phyloP scores from a whole-genome alignment of 768 basidiomycete genomes.

The Suillus americanus region DNA sequence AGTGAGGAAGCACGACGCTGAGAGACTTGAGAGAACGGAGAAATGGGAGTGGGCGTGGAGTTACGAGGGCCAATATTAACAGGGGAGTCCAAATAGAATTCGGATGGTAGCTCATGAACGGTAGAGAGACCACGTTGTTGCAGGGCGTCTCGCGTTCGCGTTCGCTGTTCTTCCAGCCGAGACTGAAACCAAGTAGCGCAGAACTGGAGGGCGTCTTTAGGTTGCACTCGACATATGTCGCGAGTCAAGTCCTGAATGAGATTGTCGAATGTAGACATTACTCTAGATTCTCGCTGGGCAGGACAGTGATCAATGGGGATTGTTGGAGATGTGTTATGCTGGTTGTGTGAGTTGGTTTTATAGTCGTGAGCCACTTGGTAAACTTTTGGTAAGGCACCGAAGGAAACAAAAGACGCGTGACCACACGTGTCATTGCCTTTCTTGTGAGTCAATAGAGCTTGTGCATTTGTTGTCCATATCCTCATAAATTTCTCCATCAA shows the following conservation, averaged over 20 bases:
- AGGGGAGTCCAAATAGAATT: constrained; percentile 59
- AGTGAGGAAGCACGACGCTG: constrained; percentile 55
- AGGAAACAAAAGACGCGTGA: constrained; percentile 16
- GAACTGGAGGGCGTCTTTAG: constrained; percentile 89
- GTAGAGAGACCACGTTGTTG: constrained; percentile 51
- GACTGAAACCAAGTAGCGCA: constrained; percentile 94
- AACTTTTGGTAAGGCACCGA: constrained; percentile 9
- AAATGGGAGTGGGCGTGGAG: constrained; percentile 42
- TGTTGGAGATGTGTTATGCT: constrained; percentile 5
- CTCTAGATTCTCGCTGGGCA: constrained; percentile 7
- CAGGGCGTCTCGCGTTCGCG: constrained; percentile 66
- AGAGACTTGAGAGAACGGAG: constrained; percentile 55
- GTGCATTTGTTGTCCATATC: neutral
- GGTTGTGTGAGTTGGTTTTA: constrained; percentile 5
- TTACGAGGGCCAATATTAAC: constrained; percentile 29
- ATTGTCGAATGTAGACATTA: constrained; percentile 75
- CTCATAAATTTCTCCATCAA: neutral
- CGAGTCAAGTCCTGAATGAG: constrained; percentile 85
- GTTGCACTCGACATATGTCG: constrained; percentile 83
- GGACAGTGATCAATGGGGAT: constrained; percentile 2
- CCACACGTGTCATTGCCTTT: constrained; percentile 28
- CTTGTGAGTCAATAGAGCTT: neutral
- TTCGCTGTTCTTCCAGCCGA: constrained; percentile 82
- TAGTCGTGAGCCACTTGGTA: constrained; percentile 8
- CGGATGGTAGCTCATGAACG: constrained; percentile 51